These are phyloP conservation scores for Thermothelomyces thermophilus DNA, from an alignment of 2,329 filamentous ascomycete genomes.

Conservation along the genomic window DNA sequence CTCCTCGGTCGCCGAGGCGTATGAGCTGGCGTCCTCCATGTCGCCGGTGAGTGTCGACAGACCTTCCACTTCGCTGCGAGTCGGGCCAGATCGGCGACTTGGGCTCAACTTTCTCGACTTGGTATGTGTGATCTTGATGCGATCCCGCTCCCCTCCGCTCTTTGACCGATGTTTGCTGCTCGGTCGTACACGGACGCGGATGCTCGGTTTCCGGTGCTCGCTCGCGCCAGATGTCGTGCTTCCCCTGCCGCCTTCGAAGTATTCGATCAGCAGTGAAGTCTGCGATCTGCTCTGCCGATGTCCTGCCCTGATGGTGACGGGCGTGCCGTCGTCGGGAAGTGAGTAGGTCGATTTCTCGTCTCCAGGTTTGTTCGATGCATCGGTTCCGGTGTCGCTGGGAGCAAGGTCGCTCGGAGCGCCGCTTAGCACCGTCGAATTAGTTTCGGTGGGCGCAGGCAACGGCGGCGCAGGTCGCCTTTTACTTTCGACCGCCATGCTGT, in stretches of 20 bases:
- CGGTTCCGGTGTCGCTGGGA: conserved; percentile 59
- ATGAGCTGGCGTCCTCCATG: conserved; percentile 61
- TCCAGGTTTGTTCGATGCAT: conserved; percentile 61
- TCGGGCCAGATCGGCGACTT: conserved; percentile 43
- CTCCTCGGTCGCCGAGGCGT: conserved; percentile 71
- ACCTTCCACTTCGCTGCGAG: conserved; percentile 50
- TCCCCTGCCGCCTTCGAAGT: conserved; percentile 74
- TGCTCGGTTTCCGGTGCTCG: conserved; percentile 69
- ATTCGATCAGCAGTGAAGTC: conserved; percentile 88
- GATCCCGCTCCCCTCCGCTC: conserved; percentile 57
- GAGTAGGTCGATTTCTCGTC: conserved; percentile 70
- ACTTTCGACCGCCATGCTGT: conserved; percentile 48
- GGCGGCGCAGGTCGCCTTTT: conserved; percentile 48
- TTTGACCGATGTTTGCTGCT: conserved; percentile 43
- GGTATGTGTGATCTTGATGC: conserved; percentile 80
- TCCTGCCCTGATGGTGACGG: conserved; percentile 82
- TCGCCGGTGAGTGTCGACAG: conserved; percentile 28
- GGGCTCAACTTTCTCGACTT: conserved; percentile 63
- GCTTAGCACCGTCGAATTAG: conserved; percentile 47
- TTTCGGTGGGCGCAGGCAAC: conserved; percentile 73
- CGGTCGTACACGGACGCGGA: conserved; percentile 72
- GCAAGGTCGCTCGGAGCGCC: conserved; percentile 47
- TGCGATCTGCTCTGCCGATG: conserved; percentile 61
- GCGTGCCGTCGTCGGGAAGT: conserved; percentile 79
- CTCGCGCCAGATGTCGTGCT: conserved; percentile 43